Conservation (phyloP, 306 rosid species). For the Fragaria ananassa region DNA sequence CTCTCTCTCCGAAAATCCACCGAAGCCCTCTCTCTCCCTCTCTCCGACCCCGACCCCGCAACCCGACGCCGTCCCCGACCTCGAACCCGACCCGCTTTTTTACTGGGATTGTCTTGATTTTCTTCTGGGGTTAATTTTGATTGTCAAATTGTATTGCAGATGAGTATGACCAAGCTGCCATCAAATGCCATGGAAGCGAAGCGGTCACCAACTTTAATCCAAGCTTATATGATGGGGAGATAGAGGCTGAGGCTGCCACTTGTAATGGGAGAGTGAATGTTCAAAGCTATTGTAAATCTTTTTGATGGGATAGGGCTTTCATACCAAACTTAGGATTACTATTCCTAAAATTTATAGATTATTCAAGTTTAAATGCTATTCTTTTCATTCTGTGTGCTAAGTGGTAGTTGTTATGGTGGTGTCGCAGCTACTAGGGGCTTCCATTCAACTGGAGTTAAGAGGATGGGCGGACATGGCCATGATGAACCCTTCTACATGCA, state of each 20-base stretch:
- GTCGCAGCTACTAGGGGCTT: slow-evolving; percentile 26
- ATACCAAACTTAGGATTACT: neutral
- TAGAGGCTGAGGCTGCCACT: neutral
- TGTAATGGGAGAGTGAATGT: neutral
- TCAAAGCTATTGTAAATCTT: neutral
- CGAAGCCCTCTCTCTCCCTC: too few relatives aligned
- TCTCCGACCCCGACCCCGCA: too few relatives aligned
- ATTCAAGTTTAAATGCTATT: neutral
- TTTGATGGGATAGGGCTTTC: neutral
- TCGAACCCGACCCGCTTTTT: too few relatives aligned
- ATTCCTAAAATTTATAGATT: neutral
- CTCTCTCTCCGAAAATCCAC: too few relatives aligned
- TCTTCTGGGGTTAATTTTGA: too few relatives aligned
- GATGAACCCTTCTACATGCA: slow-evolving; percentile 38
- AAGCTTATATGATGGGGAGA: too few relatives aligned
- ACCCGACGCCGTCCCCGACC: too few relatives aligned
- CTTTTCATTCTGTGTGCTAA: neutral
- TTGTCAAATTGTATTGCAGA: too few relatives aligned
- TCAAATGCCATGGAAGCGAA: too few relatives aligned
- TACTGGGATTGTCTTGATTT: too few relatives aligned
- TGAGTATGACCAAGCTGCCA: too few relatives aligned
- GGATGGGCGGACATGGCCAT: slow-evolving; percentile 42
- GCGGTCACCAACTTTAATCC: too few relatives aligned
- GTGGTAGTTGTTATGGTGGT: neutral
- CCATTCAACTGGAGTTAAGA: slow-evolving; percentile 38